These are phyloP conservation scores for Boletus patriciae DNA, from an alignment of 768 basidiomycete genomes.

Conservation along the genomic window DNA sequence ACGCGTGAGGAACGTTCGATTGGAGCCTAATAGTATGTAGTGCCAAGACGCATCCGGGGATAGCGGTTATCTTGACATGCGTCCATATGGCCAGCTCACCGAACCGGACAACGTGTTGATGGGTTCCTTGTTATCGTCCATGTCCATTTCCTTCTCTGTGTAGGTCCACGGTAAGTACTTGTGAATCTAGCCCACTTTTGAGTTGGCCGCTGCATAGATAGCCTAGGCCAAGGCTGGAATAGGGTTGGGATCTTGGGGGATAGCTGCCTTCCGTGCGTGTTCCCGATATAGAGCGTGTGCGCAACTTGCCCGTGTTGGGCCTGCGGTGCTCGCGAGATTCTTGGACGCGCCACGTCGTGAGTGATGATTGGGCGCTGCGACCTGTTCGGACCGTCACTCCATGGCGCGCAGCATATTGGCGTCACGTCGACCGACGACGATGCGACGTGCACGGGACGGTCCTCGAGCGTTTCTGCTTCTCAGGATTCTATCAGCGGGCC, in stretches of 20 bases:
- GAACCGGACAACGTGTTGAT: background rate
- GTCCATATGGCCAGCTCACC: background rate
- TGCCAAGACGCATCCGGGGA: background rate
- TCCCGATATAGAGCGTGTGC: no score
- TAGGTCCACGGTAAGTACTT: background rate
- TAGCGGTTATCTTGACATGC: background rate
- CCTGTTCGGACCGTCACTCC: background rate
- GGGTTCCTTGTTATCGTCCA: background rate
- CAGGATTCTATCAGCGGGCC: no score
- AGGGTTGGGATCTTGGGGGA: no score
- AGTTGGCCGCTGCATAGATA: no score
- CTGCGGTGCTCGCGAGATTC: background rate
- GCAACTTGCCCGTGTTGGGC: background rate
- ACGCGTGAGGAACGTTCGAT: background rate
- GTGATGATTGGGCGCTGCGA: background rate
- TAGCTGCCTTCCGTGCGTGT: no score
- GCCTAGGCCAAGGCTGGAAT: no score
- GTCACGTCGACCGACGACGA: no score
- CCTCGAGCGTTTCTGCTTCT: no score
- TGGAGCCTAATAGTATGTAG: background rate
- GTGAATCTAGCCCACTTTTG: background rate
- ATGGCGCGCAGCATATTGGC: no score
- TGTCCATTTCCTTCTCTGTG: background rate
- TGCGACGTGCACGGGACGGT: no score
- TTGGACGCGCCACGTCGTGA: no score